Percentiles rank a stretch among this genome's conserved stretches.
phyloP scores from a whole-genome alignment of 352 stramenopile species.

The Globisporangium uncinulatum region DNA sequence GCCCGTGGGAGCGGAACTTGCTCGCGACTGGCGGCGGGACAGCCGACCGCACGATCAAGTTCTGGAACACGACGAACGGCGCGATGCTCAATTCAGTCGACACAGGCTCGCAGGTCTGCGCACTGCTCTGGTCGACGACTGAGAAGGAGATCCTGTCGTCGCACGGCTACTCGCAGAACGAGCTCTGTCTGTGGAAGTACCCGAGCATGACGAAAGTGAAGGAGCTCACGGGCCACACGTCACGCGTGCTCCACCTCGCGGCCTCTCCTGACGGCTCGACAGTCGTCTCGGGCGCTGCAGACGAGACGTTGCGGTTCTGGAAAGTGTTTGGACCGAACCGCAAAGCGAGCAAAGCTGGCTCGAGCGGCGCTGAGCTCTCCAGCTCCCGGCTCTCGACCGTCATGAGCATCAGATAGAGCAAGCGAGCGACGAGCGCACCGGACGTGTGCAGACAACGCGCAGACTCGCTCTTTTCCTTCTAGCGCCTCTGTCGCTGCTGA shows the following conservation, averaged over 20 bases:
- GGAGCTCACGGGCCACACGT: conserved; percentile 97
- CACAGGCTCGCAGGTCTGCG: conserved; percentile 97
- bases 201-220: conserved; percentile 97
- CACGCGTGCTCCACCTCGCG: conserved; percentile 95
- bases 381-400: conserved; percentile 69
- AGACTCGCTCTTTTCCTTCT: background rate
- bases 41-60: conserved; percentile 98
- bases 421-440: background rate
- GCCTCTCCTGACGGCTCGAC: conserved; percentile 95
- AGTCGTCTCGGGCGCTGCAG: conserved; percentile 96
- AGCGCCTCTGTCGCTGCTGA: background rate
- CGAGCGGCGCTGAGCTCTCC: conserved; percentile 42
- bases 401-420: conserved; percentile 75
- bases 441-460: background rate
- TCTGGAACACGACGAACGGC: conserved; percentile 96
- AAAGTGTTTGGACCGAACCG: conserved; percentile 94
- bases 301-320: conserved; percentile 99
- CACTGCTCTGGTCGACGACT: conserved; percentile 91
- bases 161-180: conserved; percentile 97
- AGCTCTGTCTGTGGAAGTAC: conserved; percentile 99
- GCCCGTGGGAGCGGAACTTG: conserved; percentile 95
- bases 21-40: conserved; percentile 97
- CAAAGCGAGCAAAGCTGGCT: conserved; percentile 61
- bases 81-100: conserved; percentile 96
- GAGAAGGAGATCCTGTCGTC: conserved; percentile 96